These are phyloP conservation scores for Serendipita sp. DNA, from an alignment of 768 basidiomycete species.

Conservation along the genomic window DNA sequence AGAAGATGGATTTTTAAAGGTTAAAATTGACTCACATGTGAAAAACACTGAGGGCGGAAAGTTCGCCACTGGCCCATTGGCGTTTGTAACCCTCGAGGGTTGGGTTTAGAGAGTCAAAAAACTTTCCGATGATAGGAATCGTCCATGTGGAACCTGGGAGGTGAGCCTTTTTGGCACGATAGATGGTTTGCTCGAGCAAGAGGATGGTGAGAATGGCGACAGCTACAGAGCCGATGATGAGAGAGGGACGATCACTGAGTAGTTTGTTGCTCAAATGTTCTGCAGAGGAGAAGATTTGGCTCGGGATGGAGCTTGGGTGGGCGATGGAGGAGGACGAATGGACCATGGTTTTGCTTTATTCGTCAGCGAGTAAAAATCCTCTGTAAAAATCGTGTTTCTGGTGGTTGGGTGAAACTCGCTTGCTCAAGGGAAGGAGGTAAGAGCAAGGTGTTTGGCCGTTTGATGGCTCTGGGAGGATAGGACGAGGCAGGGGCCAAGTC, in stretches of 20 bases:
- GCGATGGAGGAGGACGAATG: constrained; percentile 1
- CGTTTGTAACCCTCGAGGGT: constrained; percentile 81
- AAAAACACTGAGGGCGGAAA: constrained; percentile 87
- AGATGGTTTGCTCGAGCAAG: constrained; percentile 72
- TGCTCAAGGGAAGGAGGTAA: too few species aligned
- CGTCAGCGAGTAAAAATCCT: too few species aligned
- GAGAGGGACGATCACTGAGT: neutral
- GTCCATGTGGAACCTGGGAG: constrained; percentile 85
- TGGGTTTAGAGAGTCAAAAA: constrained; percentile 81
- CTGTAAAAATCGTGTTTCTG: too few species aligned
- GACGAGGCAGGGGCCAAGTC: too few species aligned
- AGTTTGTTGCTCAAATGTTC: neutral
- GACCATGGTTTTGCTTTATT: neutral
- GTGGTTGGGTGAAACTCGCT: too few species aligned
- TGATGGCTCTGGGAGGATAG: too few species aligned
- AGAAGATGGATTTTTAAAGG: neutral
- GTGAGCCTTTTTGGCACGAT: constrained; percentile 74
- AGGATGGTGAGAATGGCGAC: constrained; percentile 61
- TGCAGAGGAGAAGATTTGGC: constrained; percentile 2
- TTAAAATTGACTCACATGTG: constrained; percentile 55
- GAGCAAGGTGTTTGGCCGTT: too few species aligned
- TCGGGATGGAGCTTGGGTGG: neutral
- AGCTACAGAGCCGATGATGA: constrained; percentile 16
- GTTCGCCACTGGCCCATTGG: constrained; percentile 80
- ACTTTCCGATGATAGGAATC: constrained; percentile 95